Evolutionary conservation across 352 stramenopile species (phyloP), one percentile per base, ranked within the genome.

Genomic region (Globisporangium rhizosaccharum): DNA sequence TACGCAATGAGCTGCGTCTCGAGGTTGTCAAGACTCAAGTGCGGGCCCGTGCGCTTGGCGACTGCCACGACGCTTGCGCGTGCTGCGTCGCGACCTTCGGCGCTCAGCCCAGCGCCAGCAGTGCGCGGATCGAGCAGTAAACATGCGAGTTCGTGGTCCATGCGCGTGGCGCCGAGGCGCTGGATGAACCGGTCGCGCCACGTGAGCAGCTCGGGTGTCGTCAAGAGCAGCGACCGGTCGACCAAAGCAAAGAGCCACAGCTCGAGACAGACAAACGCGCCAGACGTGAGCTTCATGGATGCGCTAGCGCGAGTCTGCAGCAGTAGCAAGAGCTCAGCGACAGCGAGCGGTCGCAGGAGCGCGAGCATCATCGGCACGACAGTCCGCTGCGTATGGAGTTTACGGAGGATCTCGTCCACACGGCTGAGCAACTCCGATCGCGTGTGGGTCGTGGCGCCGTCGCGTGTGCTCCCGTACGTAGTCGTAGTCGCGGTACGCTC

Each of bases 51-150:
- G 15, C 47, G 37, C 51, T 30, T 8, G 3, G 25, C 48, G 9
- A 60, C n/a, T 1, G 37, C 28, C 46, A 56, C 11, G 10, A 65
- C 54, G 46, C 36, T 53, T 4, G 53, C 44, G 36, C 47, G 59
- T 25, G 52, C 50, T 3, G 56, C 56, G 15, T n/a, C 18, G 14
- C 12, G 10, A 4, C 56, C 61, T 14, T 33, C 37, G 36, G 30
- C 25, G 37, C 44, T 64, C 11, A 67, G 46, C 6, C 61, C 61
- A 17, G 51, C 33, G n/a, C 61, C 61, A 11, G 26, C 41, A 28
- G 56, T 18, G 44, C 61, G 61, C 11, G 61, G 61, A 28, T 67
- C 56, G 42, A 67, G 52, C 17, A 67, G 42, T 50, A 67, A 18
- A 12, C 17, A 45, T 11, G 56, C 61, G 33, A 67, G 25, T 28